phyloP scores from a whole-genome alignment of 2,329 filamentous ascomycete species.

The Helotiales sp. region DNA sequence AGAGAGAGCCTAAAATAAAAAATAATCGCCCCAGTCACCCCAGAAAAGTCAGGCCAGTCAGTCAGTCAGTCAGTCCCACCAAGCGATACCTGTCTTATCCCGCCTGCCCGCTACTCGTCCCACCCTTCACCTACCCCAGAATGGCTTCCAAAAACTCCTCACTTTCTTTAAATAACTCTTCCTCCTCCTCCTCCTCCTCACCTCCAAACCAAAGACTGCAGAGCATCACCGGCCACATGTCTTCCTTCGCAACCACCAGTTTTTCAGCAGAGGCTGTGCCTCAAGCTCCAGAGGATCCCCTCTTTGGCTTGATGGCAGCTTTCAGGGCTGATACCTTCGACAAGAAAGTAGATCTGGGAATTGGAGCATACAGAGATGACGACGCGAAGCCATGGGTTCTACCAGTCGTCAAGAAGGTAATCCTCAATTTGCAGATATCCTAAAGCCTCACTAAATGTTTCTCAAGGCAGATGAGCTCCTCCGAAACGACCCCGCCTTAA shows the following conservation, averaged over 20 bases:
- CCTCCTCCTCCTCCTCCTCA: slow-evolving; percentile 33
- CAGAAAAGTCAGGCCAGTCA: too few relatives aligned
- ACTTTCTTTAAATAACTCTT: slow-evolving; percentile 9
- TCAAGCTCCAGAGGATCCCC: slow-evolving; percentile 90
- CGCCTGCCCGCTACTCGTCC: too few relatives aligned
- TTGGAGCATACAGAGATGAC: slow-evolving; percentile 94
- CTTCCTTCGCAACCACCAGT: slow-evolving; percentile 56
- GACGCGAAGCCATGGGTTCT: slow-evolving; percentile 97
- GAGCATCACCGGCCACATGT: slow-evolving; percentile 73
- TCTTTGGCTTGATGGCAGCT: slow-evolving; percentile 91
- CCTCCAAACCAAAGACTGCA: slow-evolving; percentile 58
- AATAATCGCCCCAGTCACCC: slow-evolving; percentile 6
- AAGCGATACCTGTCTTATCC: not conserved
- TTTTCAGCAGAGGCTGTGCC: slow-evolving; percentile 81
- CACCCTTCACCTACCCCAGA: not conserved
- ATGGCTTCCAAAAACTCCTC: slow-evolving; percentile 24
- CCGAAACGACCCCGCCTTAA: slow-evolving; percentile 84
- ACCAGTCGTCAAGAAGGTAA: slow-evolving; percentile 94
- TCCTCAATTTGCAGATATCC: slow-evolving; percentile 33
- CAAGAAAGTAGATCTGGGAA: slow-evolving; percentile 88
- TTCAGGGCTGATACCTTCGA: slow-evolving; percentile 77
- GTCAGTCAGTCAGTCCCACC: too few relatives aligned
- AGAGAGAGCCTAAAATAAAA: slow-evolving; percentile 6
- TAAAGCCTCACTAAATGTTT: slow-evolving; percentile 19
- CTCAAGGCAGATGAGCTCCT: slow-evolving; percentile 86